These are phyloP conservation scores for Tricholoma furcatifolium DNA, from an alignment of 768 basidiomycete genomes.

Conservation along the genomic window DNA sequence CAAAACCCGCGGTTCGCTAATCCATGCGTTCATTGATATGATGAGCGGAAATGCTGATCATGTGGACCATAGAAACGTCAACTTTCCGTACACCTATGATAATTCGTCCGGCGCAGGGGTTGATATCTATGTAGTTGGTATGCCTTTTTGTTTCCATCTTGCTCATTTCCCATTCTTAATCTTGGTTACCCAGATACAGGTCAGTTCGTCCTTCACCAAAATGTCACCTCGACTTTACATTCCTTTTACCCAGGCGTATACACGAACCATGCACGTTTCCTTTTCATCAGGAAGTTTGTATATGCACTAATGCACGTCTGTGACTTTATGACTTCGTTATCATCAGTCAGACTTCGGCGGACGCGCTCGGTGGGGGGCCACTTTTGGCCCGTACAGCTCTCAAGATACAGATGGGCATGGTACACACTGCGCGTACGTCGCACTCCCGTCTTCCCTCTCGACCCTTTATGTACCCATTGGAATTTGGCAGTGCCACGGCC, in stretches of 20 bases:
- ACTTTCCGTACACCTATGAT: not conserved
- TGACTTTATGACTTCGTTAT: no score
- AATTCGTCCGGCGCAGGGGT: not conserved
- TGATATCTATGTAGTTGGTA: not conserved
- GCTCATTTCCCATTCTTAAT: no score
- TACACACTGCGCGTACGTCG: constrained; percentile 33
- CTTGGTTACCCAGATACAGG: no score
- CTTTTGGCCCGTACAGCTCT: constrained; percentile 25
- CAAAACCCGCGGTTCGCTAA: constrained; percentile 11
- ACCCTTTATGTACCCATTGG: not conserved
- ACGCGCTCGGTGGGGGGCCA: constrained; percentile 37
- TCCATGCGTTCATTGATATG: not conserved
- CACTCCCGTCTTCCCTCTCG: not conserved
- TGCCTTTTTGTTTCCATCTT: not conserved
- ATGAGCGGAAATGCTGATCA: not conserved
- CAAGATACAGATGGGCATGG: constrained; percentile 42
- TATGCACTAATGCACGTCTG: no score
- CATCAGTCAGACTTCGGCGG: constrained; percentile 36
- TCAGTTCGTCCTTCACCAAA: no score
- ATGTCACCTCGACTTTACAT: no score
- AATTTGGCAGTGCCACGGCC: constrained; percentile 26
- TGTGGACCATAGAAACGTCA: not conserved
- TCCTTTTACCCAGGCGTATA: not conserved
- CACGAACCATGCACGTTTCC: constrained; percentile 2
- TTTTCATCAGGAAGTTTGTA: no score